Base-by-base conservation (phyloP, 164 flowering plant species). In the Echeveria elegans region DNA sequence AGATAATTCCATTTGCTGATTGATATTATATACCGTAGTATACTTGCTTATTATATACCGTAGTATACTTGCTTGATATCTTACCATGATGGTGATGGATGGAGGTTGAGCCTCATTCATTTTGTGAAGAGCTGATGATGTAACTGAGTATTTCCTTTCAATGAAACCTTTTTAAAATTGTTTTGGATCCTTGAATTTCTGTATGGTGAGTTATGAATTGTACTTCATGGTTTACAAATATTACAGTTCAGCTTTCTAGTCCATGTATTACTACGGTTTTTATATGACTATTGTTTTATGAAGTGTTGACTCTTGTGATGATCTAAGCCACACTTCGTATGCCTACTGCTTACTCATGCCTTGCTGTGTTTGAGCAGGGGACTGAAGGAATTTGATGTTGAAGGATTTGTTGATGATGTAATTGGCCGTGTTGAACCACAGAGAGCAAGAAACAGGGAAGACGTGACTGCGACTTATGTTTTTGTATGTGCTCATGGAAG, bases 401-500 rank as follows among this genome's bases (percentile, higher is more conserved):
- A 88, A 75, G 48, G 70, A 24, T 94, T 94, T 80, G 89, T 91
- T 23, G 96, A 88, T 30, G 93, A 91, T 68, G 97, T 89, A 71
- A 76, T 94, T 40, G 89, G 89, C 30, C 80, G 77, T 63, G 85
- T 84, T 21, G 77, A 77, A 41, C 72, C 83, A 29, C 88, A 93
- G 95, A 70, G 62, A 18, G 73, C 88, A 69, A 88, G 87, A 69
- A 71, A 70, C 64, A 81, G 63, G 65, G 92, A 86, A 77, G 68
- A 37, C 19, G 75, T 91, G 71, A 69, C 77, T 63, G 96, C 96
- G 63, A 85, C 90, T 0, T 80, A 82, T 74, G 79, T 94, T 1
- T 94, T 94, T 76, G 96, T 94, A 18, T 94, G 99, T 72, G 78
- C 90, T 68, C 99, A 94, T 76, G 88, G 76, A 47, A 89, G 83